These are phyloP conservation scores for Diplotaxis tenuifolia DNA, from an alignment of 345 rosid genomes.

Conservation along the genomic window DNA sequence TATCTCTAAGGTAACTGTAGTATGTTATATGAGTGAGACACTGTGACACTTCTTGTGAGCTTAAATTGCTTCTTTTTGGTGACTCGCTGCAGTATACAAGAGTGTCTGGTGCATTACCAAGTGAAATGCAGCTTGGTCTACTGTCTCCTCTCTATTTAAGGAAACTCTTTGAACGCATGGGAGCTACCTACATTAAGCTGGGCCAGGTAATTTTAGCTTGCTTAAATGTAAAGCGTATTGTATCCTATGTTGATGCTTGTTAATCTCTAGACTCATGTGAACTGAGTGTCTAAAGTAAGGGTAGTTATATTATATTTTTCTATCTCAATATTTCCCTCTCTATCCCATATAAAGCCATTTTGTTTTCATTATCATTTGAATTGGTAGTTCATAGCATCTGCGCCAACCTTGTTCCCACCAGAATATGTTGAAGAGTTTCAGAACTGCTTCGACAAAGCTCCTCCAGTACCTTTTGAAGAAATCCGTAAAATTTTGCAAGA, in stretches of 20 bases:
- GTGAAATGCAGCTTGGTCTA: constrained; percentile 74
- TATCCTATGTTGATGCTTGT: background rate
- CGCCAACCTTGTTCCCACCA: constrained; percentile 88
- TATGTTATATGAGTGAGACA: background rate
- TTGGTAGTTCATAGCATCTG: constrained; percentile 82
- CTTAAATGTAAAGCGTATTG: constrained; percentile 6
- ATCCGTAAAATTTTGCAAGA: constrained; percentile 69
- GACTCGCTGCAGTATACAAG: constrained; percentile 50
- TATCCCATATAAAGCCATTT: background rate
- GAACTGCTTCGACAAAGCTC: constrained; percentile 89
- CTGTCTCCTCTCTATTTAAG: constrained; percentile 85
- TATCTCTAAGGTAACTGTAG: constrained; percentile 57
- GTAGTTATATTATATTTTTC: background rate
- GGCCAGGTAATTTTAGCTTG: constrained; percentile 61
- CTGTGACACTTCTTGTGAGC: background rate
- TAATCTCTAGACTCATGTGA: background rate
- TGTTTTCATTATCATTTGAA: background rate
- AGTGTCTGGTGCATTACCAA: constrained; percentile 57
- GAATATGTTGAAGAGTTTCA: constrained; percentile 89
- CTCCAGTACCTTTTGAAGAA: constrained; percentile 69
- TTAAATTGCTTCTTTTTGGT: background rate
- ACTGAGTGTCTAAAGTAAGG: background rate
- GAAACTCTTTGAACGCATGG: constrained; percentile 94
- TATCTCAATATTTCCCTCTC: background rate
- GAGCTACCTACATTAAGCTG: constrained; percentile 93